These are phyloP conservation scores for Penicillium hordei DNA, from an alignment of 2,329 filamentous ascomycete genomes.

Conservation along the genomic window DNA sequence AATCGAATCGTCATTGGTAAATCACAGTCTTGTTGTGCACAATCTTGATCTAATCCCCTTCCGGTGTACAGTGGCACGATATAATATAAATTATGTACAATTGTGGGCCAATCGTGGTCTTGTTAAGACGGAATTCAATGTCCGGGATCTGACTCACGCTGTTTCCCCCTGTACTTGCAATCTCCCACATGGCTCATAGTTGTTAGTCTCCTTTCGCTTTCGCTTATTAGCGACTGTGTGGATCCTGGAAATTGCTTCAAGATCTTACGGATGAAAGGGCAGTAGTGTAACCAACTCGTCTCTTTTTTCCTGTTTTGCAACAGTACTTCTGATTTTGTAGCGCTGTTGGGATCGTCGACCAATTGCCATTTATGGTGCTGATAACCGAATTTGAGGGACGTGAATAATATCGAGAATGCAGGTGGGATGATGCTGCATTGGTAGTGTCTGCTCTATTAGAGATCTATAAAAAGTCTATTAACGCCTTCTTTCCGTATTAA, in stretches of 20 bases:
- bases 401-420: not conserved
- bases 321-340: not conserved
- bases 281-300: not conserved
- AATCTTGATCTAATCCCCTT: not conserved
- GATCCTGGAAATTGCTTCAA: not conserved
- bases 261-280: not conserved
- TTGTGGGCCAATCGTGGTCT: not conserved
- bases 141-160: not conserved
- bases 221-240: not conserved
- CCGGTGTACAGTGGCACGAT: not conserved
- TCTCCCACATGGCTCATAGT: not conserved
- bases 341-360: not conserved
- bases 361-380: not conserved
- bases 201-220: not conserved
- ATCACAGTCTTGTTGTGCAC: not conserved
- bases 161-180: not conserved
- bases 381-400: not conserved
- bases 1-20: not conserved
- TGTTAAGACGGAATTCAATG: not conserved
- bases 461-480: not conserved
- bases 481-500: not conserved
- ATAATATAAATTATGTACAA: too few species aligned
- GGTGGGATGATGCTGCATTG: not conserved
- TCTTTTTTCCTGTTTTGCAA: not conserved
- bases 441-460: not conserved